phyloP scores from a whole-genome alignment of 2,329 filamentous ascomycete species.

The Ascomycota sp. region DNA sequence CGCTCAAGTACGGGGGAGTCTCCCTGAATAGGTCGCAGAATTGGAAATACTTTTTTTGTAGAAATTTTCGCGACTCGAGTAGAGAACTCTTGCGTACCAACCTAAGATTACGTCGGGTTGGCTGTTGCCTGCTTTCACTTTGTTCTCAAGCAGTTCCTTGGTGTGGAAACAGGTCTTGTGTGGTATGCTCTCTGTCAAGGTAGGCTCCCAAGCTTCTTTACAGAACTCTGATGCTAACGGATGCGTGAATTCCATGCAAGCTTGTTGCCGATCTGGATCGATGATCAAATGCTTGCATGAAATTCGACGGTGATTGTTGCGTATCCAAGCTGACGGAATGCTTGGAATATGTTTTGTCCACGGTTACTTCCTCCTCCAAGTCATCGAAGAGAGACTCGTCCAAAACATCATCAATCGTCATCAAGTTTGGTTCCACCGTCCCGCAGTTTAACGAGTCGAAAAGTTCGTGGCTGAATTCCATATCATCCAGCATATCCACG shows the following conservation, averaged over 20 bases:
- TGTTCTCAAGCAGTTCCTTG: conserved; percentile 34
- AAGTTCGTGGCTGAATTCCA: no score
- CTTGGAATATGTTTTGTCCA: no score
- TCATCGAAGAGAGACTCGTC: background rate
- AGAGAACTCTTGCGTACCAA: conserved; percentile 39
- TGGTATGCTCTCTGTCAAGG: conserved; percentile 1
- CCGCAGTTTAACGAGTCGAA: no score
- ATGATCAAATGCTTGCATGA: conserved; percentile 11
- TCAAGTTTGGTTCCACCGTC: background rate
- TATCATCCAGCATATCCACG: no score
- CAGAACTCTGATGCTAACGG: no score
- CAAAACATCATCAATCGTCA: background rate
- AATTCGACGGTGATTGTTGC: conserved; percentile 10
- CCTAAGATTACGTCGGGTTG: conserved; percentile 30
- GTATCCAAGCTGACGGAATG: background rate
- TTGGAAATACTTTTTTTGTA: conserved; percentile 35
- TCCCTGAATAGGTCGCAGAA: conserved; percentile 42
- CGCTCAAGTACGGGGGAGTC: conserved; percentile 26
- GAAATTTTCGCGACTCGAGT: conserved; percentile 31
- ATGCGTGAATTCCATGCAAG: no score
- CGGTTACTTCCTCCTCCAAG: background rate
- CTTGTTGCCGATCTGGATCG: conserved; percentile 10
- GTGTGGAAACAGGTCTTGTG: conserved; percentile 38
- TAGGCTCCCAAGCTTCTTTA: background rate
- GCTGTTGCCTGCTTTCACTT: conserved; percentile 11